phyloP scores from a whole-genome alignment of 1,284 basidiomycete species.

The Xanthoconium separans region DNA sequence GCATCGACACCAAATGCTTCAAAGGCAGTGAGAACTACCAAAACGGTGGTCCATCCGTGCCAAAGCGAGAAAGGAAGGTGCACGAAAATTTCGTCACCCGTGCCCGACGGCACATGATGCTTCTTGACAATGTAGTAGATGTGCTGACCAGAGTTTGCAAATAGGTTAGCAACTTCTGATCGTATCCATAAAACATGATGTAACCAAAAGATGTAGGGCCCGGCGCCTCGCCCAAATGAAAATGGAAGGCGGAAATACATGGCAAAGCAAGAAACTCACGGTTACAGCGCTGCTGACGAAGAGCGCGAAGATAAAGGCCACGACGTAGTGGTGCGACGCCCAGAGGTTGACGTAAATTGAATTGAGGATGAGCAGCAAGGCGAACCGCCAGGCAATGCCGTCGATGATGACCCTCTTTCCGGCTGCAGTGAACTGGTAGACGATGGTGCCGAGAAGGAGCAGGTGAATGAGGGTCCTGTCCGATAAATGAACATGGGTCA shows the following conservation, averaged over 20 bases:
- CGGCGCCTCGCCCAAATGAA: slow-evolving; percentile 5
- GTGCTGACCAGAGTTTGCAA: slow-evolving; percentile 45
- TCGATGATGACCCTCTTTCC: slow-evolving; percentile 85
- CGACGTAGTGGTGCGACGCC: slow-evolving; percentile 69
- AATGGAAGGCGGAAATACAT: slow-evolving; percentile 8
- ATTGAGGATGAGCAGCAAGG: slow-evolving; percentile 82
- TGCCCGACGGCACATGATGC: slow-evolving; percentile 63
- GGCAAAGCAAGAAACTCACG: slow-evolving; percentile 36
- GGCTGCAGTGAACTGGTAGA: slow-evolving; percentile 85
- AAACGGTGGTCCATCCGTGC: slow-evolving; percentile 93
- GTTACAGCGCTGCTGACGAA: slow-evolving; percentile 82
- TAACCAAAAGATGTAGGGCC: slow-evolving; percentile 1
- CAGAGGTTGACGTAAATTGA: slow-evolving; percentile 84
- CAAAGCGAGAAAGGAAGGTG: slow-evolving; percentile 91
- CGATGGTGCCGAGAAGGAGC: slow-evolving; percentile 81
- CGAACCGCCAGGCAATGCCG: slow-evolving; percentile 86
- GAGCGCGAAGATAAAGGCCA: slow-evolving; percentile 83
- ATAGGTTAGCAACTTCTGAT: slow-evolving; percentile 12
- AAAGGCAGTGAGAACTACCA: slow-evolving; percentile 86
- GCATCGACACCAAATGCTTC: slow-evolving; percentile 89
- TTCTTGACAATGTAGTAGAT: slow-evolving; percentile 94
- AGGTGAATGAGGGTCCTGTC: slow-evolving; percentile 81
- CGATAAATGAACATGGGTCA: slow-evolving; percentile 13
- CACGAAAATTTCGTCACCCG: slow-evolving; percentile 76
- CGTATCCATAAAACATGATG: slow-evolving; percentile 7